phyloP scores from a whole-genome alignment of 1,284 basidiomycete genomes.

The Ganoderma leucocontextum region DNA sequence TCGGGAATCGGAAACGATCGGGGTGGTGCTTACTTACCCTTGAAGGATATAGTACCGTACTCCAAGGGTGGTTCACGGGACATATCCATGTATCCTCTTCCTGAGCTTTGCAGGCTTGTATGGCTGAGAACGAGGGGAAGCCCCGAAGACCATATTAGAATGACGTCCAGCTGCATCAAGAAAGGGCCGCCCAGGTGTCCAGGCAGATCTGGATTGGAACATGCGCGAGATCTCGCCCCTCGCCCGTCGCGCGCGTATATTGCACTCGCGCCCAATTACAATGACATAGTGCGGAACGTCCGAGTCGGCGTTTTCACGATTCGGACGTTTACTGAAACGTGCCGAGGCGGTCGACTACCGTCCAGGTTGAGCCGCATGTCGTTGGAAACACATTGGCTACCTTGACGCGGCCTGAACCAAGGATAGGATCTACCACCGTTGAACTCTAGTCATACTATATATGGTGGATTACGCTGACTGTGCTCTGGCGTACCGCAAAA shows the following conservation, averaged over 20 bases:
- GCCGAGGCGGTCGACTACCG: background rate
- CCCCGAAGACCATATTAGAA: background rate
- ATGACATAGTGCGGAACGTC: background rate
- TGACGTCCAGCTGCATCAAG: background rate
- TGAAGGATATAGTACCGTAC: background rate
- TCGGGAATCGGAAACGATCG: constrained; percentile 10
- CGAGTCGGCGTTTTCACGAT: background rate
- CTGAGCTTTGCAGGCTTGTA: background rate
- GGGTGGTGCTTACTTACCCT: background rate
- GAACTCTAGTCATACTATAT: background rate
- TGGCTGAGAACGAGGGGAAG: background rate
- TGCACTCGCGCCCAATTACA: background rate
- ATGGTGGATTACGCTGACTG: background rate
- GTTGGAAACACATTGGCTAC: background rate
- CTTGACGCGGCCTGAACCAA: background rate
- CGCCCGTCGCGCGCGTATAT: background rate
- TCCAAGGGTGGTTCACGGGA: background rate
- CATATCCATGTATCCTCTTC: constrained; percentile 9
- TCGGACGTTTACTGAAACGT: background rate
- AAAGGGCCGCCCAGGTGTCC: background rate
- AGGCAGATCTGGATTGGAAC: background rate
- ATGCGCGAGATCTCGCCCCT: background rate
- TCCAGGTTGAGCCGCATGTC: background rate
- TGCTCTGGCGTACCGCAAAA: no score
- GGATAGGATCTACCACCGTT: background rate